A percentile compares a stretch with the other conserved stretches of the same genome.
Evolutionary conservation across 2,329 filamentous ascomycete genomes (phyloP).

Genomic region (Fusarium pseudograminearum): DNA sequence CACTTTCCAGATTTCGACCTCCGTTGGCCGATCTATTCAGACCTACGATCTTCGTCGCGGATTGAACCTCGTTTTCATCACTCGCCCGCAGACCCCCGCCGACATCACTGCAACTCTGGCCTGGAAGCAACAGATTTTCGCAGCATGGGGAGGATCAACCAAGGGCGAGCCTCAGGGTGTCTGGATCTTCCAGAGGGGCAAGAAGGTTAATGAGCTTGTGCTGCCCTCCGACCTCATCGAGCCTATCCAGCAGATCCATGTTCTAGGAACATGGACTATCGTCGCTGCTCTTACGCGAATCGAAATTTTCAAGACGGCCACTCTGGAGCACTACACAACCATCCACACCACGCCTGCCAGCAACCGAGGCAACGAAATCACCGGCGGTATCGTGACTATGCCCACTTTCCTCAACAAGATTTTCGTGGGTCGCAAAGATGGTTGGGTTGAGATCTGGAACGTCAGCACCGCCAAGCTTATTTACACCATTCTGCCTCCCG

Average conservation of each 20-base stretch:
- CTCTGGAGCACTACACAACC: constrained; percentile 90
- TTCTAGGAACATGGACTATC: constrained; percentile 93
- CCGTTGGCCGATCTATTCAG: constrained; percentile 88
- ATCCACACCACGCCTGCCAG: constrained; percentile 70
- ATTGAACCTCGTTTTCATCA: constrained; percentile 93
- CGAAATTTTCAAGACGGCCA: constrained; percentile 88
- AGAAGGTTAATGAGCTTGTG: constrained; percentile 81
- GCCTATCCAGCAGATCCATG: constrained; percentile 79
- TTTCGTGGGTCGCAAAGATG: constrained; percentile 87
- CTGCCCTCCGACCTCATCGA: constrained; percentile 74
- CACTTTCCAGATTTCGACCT: constrained; percentile 97
- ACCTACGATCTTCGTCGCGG: constrained; percentile 95
- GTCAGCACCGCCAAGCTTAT: constrained; percentile 91
- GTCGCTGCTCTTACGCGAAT: constrained; percentile 80
- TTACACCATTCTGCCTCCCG: constrained; percentile 86
- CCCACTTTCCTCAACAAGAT: constrained; percentile 97
- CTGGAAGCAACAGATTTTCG: constrained; percentile 88
- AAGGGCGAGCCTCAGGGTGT: constrained; percentile 72
- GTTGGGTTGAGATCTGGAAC: constrained; percentile 97
- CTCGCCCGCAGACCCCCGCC: constrained; percentile 86
- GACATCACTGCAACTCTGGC: constrained; percentile 87
- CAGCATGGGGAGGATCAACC: constrained; percentile 82
- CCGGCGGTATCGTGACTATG: constrained; percentile 85
- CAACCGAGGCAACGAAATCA: constrained; percentile 75
- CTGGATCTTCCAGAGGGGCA: constrained; percentile 93